Evolutionary conservation across 164 flowering plant genomes (phyloP).

Genomic region (Umbellularia californica): DNA sequence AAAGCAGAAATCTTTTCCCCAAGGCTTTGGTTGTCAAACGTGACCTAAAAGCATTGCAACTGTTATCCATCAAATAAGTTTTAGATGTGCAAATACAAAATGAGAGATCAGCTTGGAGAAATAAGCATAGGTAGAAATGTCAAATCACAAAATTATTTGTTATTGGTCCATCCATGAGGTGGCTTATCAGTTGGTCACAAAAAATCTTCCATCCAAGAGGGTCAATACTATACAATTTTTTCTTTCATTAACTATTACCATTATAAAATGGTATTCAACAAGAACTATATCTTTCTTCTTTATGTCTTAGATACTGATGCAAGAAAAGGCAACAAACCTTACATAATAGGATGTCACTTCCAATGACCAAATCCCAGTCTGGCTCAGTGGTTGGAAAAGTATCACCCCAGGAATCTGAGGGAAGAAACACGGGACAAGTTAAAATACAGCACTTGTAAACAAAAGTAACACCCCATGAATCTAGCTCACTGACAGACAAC

Average conservation of each 20-base stretch:
- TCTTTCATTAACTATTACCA: neutral
- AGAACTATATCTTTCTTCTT: neutral
- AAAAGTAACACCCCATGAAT: neutral
- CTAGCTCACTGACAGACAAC: neutral
- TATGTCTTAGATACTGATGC: neutral
- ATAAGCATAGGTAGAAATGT: no score
- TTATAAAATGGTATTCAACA: neutral
- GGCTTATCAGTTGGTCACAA: neutral
- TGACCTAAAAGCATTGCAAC: no score
- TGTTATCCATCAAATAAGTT: no score
- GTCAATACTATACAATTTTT: neutral
- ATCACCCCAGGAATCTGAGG: slow-evolving; percentile 98
- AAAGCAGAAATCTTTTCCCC: no score
- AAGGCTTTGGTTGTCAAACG: no score
- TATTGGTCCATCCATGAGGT: neutral
- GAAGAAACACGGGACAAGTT: neutral
- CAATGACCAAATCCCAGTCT: slow-evolving; percentile 84
- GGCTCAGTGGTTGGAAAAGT: slow-evolving; percentile 58
- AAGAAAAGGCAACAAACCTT: slow-evolving; percentile 32
- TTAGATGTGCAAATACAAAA: no score
- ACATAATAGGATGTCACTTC: slow-evolving; percentile 90
- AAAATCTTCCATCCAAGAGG: neutral
- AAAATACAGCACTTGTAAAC: no score
- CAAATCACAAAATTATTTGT: neutral
- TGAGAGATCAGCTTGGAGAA: neutral